Percentiles rank a stretch among this genome's conserved stretches.
phyloP scores from a whole-genome alignment of 2,329 filamentous ascomycete genomes.

The Apiospora saccharicola region DNA sequence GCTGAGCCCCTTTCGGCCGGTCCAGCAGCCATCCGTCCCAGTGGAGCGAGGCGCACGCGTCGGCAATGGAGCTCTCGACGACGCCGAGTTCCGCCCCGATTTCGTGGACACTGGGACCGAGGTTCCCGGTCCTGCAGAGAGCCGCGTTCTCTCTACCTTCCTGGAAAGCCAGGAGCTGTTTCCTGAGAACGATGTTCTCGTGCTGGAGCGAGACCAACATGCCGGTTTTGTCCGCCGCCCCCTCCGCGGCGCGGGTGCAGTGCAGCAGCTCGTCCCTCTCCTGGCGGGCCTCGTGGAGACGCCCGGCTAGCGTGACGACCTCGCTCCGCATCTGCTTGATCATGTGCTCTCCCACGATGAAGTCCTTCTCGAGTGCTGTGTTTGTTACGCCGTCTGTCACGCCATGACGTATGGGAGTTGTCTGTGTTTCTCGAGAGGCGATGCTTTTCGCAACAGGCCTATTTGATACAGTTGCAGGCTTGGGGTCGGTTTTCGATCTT shows the following conservation, averaged over 20 bases:
- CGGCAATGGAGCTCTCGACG: background rate
- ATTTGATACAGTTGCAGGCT: too few relatives aligned
- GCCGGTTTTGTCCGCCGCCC: background rate
- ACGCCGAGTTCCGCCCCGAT: background rate
- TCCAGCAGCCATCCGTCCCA: background rate
- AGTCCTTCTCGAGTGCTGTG: background rate
- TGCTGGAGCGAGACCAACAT: background rate
- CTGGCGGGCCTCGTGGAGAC: background rate
- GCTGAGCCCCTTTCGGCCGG: background rate
- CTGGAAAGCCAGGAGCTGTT: background rate
- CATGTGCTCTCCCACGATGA: background rate
- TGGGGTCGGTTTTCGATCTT: background rate
- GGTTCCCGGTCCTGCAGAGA: background rate
- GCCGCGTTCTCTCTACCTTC: background rate
- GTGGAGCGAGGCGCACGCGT: background rate
- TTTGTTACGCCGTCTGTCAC: background rate
- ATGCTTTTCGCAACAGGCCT: background rate
- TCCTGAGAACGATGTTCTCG: background rate
- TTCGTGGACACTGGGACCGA: background rate
- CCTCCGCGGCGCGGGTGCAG: background rate
- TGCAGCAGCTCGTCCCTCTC: background rate
- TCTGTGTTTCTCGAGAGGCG: background rate
- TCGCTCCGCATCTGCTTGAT: constrained; percentile 4
- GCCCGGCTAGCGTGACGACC: background rate
- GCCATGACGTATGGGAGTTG: background rate